Percentiles rank a stretch among this genome's conserved stretches.
Conservation (phyloP, 768 basidiomycete genomes). For the Pleurotus tuber-regium region DNA sequence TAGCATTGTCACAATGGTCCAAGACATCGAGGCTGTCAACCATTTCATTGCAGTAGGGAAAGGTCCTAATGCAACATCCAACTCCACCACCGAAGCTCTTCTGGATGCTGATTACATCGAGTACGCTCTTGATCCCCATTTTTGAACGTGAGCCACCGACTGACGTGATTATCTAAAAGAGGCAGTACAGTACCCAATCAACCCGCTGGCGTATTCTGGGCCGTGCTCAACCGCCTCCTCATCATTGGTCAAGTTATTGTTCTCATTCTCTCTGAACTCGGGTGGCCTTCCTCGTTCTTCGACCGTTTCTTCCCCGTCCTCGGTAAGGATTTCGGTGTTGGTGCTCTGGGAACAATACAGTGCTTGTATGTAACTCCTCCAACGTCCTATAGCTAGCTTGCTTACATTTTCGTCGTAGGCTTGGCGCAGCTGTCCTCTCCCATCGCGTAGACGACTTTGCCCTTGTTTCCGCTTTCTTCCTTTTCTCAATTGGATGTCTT, state of each 20-base stretch:
- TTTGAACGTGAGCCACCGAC: background rate
- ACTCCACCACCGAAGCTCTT: slow-evolving; percentile 28
- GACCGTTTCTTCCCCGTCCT: slow-evolving; percentile 89
- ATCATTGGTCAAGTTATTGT: slow-evolving; percentile 79
- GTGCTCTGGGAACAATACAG: slow-evolving; percentile 86
- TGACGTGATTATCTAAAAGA: slow-evolving; percentile 22
- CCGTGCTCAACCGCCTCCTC: slow-evolving; percentile 80
- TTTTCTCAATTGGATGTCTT: slow-evolving; percentile 79
- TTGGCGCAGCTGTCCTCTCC: slow-evolving; percentile 69
- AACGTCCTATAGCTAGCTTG: background rate
- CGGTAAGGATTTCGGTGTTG: slow-evolving; percentile 82
- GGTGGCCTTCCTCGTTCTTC: slow-evolving; percentile 79
- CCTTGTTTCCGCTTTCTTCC: slow-evolving; percentile 82
- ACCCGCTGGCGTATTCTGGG: slow-evolving; percentile 90
- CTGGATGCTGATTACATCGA: slow-evolving; percentile 78
- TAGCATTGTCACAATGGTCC: slow-evolving; percentile 70
- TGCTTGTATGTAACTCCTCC: slow-evolving; percentile 53
- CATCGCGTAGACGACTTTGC: slow-evolving; percentile 82
- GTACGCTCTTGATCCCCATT: slow-evolving; percentile 34
- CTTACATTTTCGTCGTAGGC: slow-evolving; percentile 30
- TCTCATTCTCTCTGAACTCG: slow-evolving; percentile 74
- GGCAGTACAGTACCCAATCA: slow-evolving; percentile 92
- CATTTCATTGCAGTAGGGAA: slow-evolving; percentile 43
- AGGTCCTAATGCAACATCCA: slow-evolving; percentile 29
- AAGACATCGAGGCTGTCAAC: slow-evolving; percentile 76